Evolutionary conservation across 345 rosid genomes (phyloP), one percentile per base, ranked within the genome.

Genomic region (Garcia nutans): DNA sequence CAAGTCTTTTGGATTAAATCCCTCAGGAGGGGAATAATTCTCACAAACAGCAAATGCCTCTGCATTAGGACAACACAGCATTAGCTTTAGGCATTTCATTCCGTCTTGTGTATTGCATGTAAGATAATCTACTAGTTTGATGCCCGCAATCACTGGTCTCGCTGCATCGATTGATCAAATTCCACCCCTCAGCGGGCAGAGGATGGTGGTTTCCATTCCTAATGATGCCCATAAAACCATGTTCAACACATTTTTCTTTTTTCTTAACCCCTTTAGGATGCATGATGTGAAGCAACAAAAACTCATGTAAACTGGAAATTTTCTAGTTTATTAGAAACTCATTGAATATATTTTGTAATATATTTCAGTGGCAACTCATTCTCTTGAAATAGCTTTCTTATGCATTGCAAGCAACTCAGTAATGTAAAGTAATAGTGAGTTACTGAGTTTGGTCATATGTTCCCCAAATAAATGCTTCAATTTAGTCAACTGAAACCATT

Each of bases 11-110:
- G 97, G 93, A 74, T 93, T 87, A 79, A 93, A 93, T 62, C 97
- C 98, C 77, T 85, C 86, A 4, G 98, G 98, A 54, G 97, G 97
- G 57, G 93, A 86, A 87, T 90, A 93, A 78, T 96, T 96, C 74
- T 96, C 99, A 57, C 98, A 96, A 55, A 92, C 95, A 8, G 97
- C 97, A 76, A 96, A 96, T 68, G 99, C 97, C 93, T 96, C 98
- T 93, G 86, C 71, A 82, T 42, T 65, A 76, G 72, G 72, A 78
- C 33, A 55, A 65, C 64, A n/a, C 8, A 9, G 52, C n/a, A 66
- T 68, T 33, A 70, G 59, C 57, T 62, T 37, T 12, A 31, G 6
- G 62, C 31, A 66, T 68, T 13, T 71, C 12, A 56, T 65, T 16
- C 17, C 50, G 33, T 55, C 26, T 45, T 63, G 65, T 57, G 5